Conservation (phyloP, 108 stramenopile species). For the Skeletonema potamos region DNA sequence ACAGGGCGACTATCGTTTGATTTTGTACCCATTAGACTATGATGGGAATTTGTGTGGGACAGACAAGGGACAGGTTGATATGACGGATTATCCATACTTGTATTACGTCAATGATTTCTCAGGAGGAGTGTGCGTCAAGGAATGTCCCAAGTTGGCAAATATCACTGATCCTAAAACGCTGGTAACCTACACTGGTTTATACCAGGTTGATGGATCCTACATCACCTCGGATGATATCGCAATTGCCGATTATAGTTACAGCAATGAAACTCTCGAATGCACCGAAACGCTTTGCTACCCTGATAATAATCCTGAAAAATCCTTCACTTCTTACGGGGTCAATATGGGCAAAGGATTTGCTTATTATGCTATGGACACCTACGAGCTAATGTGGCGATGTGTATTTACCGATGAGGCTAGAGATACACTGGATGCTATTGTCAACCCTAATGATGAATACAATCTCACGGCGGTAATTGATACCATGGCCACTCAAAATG, state of each 20-base stretch:
- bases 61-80: conserved; percentile 42
- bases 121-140: conserved; percentile 78
- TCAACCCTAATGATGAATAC: conserved; percentile 11
- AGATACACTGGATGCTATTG: conserved; percentile 31
- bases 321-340: conserved; percentile 55
- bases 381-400: conserved; percentile 55
- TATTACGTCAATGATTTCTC: conserved; percentile 63
- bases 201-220: conserved; percentile 38
- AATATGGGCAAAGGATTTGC: conserved; percentile 61
- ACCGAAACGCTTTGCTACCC: conserved; percentile 54
- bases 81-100: conserved; percentile 71
- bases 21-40: conserved; percentile 75
- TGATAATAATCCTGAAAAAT: conserved; percentile 16
- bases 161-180: conserved; percentile 57
- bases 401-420: conserved; percentile 52
- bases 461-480: conserved; percentile 12
- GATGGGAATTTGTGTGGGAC: conserved; percentile 81
- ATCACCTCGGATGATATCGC: conserved; percentile 38
- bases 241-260: conserved; percentile 53
- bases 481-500: conserved; percentile 19
- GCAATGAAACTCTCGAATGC: conserved; percentile 39
- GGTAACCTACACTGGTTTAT: conserved; percentile 68
- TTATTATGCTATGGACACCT: conserved; percentile 68
- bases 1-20: conserved; percentile 63
- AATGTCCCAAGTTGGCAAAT: conserved; percentile 37